Base-by-base conservation (phyloP, 2,329 filamentous ascomycete species). In the Aspergillus fumigatus region DNA sequence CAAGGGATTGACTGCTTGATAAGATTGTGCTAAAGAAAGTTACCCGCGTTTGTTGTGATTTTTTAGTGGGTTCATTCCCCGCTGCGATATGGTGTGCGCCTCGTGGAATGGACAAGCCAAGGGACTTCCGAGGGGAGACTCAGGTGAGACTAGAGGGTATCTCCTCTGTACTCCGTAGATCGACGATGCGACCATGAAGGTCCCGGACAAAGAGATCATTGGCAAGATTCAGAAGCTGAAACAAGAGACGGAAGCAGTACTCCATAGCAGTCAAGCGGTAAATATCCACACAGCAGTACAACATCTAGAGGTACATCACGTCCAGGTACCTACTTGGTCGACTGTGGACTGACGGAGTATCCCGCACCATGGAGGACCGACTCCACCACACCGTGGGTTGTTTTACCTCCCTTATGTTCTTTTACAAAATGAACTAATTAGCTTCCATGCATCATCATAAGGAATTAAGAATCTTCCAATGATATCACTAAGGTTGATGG, bases 61-160 rank as follows among this genome's bases (percentile, higher is more conserved):
- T 21, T 45, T 45, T 47, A 35, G 48, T 21, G 48, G 48, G 21
- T 53, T 38, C 27, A 23, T 53, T 53, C 52, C 43, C 52, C 52
- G 52, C 52, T 38, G 45, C 52, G 41, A 53, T 48, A 45, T 38
- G 32, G 17, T 38, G 43, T 10, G 43, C 41, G 8, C 17, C 21
- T 47, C 43, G 11, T 25, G 43, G 43, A 52, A 23, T 52, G 45
- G 35, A 49, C 26, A 29, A 14, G 7, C 11, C 19, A n/a, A 32
- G 27, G 9, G 19, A 19, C 8, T 35, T 35, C 27, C n/a, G 49
- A 2, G 49, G 29, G 38, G 23, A 40, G 25, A 25, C 19, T 40
- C 17, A 40, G 49, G 14, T 6, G 32, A 35, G 32, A 35, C 32
- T 35, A 35, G 32, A 35, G 14, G 17, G 32, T 17, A 35, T 17